Percentiles rank a stretch among this genome's conserved stretches.
Conservation (phyloP, 371 early-diverging fungal species). For the Mortierella sp. region DNA sequence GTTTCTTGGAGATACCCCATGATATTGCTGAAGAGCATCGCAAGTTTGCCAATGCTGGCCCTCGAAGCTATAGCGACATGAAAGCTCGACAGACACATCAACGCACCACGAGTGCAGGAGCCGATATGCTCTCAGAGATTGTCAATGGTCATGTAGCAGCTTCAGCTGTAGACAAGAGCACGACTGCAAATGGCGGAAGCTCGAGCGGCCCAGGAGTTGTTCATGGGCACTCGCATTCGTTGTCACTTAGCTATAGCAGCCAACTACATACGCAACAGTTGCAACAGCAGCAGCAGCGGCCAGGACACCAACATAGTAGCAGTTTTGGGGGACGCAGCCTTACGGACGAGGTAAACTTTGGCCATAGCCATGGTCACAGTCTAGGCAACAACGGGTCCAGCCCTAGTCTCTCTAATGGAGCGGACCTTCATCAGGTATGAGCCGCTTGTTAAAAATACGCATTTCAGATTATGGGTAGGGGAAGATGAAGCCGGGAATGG, state of each 20-base stretch:
- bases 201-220: background rate
- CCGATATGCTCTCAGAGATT: conserved; percentile 61
- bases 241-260: conserved; percentile 37
- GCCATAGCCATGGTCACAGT: conserved; percentile 6
- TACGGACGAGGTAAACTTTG: conserved; percentile 24
- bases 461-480: too few species aligned
- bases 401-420: conserved; percentile 24
- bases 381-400: conserved; percentile 21
- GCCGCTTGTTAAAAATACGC: background rate
- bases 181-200: background rate
- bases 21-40: conserved; percentile 55
- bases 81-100: conserved; percentile 56
- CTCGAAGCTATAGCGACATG: conserved; percentile 56
- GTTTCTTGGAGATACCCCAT: conserved; percentile 64
- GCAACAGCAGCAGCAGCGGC: conserved; percentile 34
- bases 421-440: conserved; percentile 26
- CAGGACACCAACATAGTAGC: conserved; percentile 47
- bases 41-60: conserved; percentile 53
- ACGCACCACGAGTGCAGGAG: conserved; percentile 61
- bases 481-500: background rate
- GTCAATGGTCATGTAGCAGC: conserved; percentile 20
- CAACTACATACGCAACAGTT: conserved; percentile 30
- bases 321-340: conserved; percentile 45
- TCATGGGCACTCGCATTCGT: conserved; percentile 36
- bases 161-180: conserved; percentile 2